phyloP scores from a whole-genome alignment of 2,329 filamentous ascomycete species.

The Curvularia verruculosa region DNA sequence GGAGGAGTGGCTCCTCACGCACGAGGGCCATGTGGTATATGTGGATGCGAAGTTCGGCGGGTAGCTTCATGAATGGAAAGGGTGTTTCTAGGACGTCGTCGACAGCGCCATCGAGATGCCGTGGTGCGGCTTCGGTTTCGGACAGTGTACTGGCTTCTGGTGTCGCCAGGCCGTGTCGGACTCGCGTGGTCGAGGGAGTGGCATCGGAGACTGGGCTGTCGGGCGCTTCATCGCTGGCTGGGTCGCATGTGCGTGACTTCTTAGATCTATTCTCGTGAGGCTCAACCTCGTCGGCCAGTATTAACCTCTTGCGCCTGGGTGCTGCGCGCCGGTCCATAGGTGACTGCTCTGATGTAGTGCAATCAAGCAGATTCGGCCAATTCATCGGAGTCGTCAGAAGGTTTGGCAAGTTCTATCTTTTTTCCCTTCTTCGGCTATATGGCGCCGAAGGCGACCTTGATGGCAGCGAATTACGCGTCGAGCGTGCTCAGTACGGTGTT shows the following conservation, averaged over 20 bases:
- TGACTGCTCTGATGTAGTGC: neutral
- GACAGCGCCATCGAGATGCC: neutral
- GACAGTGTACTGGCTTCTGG: conserved; percentile 27
- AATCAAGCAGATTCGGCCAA: neutral
- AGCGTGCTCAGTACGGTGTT: neutral
- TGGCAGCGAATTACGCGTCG: neutral
- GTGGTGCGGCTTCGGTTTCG: conserved; percentile 18
- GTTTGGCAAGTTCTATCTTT: neutral
- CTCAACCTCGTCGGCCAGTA: conserved; percentile 5
- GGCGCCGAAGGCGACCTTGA: neutral
- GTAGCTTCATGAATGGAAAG: conserved; percentile 53
- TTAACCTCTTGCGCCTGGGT: neutral
- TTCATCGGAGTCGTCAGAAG: neutral
- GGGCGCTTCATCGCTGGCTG: conserved; percentile 2
- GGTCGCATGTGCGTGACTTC: conserved; percentile 12
- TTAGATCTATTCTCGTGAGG: conserved; percentile 3
- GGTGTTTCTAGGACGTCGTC: conserved; percentile 1
- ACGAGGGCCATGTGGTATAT: conserved; percentile 52
- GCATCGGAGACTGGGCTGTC: neutral
- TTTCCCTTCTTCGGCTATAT: neutral
- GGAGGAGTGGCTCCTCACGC: conserved; percentile 36
- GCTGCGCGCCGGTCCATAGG: conserved; percentile 13
- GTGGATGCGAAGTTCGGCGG: conserved; percentile 54
- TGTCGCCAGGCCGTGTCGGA: conserved; percentile 25
- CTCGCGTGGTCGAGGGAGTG: conserved; percentile 3